Percentiles rank a stretch among this genome's conserved stretches.
phyloP scores from a whole-genome alignment of 352 stramenopile genomes.

The Phytophthora cryptogea region DNA sequence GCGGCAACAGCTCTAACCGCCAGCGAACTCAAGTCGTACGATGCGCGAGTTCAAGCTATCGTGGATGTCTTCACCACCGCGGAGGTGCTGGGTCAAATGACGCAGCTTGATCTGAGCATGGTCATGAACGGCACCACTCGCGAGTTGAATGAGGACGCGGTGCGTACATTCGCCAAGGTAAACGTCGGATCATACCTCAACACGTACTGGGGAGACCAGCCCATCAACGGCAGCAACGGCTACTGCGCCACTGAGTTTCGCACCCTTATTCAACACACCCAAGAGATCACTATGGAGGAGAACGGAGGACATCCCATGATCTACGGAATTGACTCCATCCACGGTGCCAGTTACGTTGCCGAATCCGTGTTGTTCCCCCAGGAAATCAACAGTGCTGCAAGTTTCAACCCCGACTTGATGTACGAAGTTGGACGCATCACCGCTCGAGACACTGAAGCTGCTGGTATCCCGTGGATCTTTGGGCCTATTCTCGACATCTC shows the following conservation, averaged over 20 bases:
- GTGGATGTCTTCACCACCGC: slow-evolving; percentile 30
- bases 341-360: slow-evolving; percentile 83
- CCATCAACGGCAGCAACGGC: slow-evolving; percentile 30
- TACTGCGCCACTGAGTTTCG: slow-evolving; percentile 71
- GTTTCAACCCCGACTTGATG: slow-evolving; percentile 78
- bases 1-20: slow-evolving; percentile 2
- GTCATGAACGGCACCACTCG: slow-evolving; percentile 56
- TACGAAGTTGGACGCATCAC: slow-evolving; percentile 58
- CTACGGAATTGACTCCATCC: slow-evolving; percentile 87
- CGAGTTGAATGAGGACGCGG: slow-evolving; percentile 47
- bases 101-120: slow-evolving; percentile 78
- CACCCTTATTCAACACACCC: slow-evolving; percentile 57
- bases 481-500: slow-evolving; percentile 76
- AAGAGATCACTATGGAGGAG: slow-evolving; percentile 55
- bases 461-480: slow-evolving; percentile 70
- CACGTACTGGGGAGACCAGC: slow-evolving; percentile 42
- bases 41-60: slow-evolving; percentile 47
- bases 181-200: slow-evolving; percentile 88
- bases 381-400: slow-evolving; percentile 82
- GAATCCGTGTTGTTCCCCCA: slow-evolving; percentile 81
- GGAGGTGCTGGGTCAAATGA: slow-evolving; percentile 82
- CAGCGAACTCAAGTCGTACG: slow-evolving; percentile 16
- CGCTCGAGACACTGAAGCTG: too few species aligned
- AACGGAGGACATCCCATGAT: slow-evolving; percentile 42
- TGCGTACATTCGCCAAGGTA: slow-evolving; percentile 61